phyloP scores from a whole-genome alignment of 441 rosid species.

The Capsella rubella region DNA sequence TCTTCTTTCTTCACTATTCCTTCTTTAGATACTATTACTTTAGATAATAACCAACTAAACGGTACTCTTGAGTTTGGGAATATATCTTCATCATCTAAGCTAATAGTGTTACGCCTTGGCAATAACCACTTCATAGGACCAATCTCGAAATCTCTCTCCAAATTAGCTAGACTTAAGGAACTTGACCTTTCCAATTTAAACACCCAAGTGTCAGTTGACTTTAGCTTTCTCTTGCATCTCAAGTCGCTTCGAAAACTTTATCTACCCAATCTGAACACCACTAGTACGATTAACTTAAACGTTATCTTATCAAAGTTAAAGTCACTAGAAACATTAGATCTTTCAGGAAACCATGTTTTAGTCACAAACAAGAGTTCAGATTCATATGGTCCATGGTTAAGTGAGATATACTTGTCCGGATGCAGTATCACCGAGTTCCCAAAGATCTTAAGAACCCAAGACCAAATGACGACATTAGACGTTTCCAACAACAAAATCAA shows the following conservation, averaged over 20 bases:
- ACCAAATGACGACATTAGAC: constrained; percentile 25
- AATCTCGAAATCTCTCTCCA: neutral
- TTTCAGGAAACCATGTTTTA: neutral
- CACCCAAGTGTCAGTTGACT: constrained; percentile 38
- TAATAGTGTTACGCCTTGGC: neutral
- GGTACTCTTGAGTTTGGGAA: constrained; percentile 15
- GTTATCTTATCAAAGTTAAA: constrained; percentile 16
- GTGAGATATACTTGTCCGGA: constrained; percentile 24
- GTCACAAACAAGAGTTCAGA: neutral
- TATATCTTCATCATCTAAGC: neutral
- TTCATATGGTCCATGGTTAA: too few species aligned
- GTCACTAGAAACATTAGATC: constrained; percentile 1
- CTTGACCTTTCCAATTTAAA: constrained; percentile 44
- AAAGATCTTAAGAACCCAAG: neutral
- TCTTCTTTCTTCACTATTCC: constrained; percentile 8
- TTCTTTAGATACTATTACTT: neutral
- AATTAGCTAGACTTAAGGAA: neutral
- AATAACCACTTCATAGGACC: constrained; percentile 42
- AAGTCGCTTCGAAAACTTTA: neutral
- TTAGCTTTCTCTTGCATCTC: constrained; percentile 39
- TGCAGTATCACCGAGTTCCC: constrained; percentile 53
- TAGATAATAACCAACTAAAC: neutral
- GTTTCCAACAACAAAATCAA: constrained; percentile 53
- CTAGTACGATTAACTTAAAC: constrained; percentile 35
- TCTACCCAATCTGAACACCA: constrained; percentile 45